Conservation (phyloP, 2,329 filamentous ascomycete genomes). For the Clarireedia homoeocarpa region DNA sequence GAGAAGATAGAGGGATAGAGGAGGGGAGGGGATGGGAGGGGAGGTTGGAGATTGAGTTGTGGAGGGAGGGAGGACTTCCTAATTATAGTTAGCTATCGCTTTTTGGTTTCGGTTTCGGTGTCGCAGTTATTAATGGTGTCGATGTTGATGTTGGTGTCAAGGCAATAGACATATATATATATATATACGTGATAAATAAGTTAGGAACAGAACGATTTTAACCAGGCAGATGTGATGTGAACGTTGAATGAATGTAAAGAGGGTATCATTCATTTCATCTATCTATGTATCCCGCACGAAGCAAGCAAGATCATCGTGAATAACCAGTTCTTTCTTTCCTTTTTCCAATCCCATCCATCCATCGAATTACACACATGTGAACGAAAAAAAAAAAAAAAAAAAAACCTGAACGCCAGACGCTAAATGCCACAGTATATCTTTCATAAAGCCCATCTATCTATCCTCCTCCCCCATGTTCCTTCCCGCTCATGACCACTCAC, state of each 20-base stretch:
- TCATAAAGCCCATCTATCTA: not conserved
- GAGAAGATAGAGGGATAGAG: too few relatives aligned
- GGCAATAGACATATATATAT: too few relatives aligned
- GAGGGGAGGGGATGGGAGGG: too few relatives aligned
- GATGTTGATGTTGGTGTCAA: too few relatives aligned
- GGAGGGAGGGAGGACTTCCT: too few relatives aligned
- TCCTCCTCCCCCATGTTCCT: not conserved
- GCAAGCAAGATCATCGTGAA: not conserved
- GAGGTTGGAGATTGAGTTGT: too few relatives aligned
- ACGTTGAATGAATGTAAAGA: not conserved
- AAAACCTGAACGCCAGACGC: conserved; percentile 8
- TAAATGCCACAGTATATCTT: conserved; percentile 5
- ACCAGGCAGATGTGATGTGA: too few relatives aligned
- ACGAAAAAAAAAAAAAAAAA: not conserved
- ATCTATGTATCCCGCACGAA: not conserved
- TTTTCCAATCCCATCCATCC: not conserved
- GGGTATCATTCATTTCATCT: conserved; percentile 10
- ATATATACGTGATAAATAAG: too few relatives aligned
- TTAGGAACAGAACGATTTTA: too few relatives aligned
- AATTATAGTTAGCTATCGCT: too few relatives aligned
- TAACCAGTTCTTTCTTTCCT: not conserved
- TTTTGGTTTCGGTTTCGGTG: too few relatives aligned
- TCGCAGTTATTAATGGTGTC: too few relatives aligned
- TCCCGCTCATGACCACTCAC: not conserved
- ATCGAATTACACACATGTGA: not conserved